Conservation (phyloP, 805 yeast species). For the Ogataea corticis region DNA sequence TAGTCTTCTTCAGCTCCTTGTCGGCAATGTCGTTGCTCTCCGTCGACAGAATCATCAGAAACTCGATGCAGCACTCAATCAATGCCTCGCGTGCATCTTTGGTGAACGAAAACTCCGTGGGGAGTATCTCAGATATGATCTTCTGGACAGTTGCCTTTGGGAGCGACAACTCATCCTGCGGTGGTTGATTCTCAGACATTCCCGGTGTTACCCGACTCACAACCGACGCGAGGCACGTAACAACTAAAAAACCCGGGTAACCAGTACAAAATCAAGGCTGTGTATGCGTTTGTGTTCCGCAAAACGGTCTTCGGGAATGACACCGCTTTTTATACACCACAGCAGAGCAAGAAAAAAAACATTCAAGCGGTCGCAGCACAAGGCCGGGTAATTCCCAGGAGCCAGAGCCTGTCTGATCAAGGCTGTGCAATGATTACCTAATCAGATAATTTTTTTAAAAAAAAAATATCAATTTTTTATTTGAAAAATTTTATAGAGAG, state of each 20-base stretch:
- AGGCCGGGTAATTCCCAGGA: not conserved
- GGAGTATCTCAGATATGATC: conserved; percentile 85
- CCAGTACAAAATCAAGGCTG: conserved; percentile 1
- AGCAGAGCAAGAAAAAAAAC: conserved; percentile 2
- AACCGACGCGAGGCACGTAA: conserved; percentile 2
- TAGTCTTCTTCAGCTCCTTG: conserved; percentile 92
- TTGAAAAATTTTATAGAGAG: conserved; percentile 13
- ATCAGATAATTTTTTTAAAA: not conserved
- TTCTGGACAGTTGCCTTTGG: conserved; percentile 90
- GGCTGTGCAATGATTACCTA: conserved; percentile 10
- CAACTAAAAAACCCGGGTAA: conserved; percentile 3
- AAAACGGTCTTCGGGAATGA: conserved; percentile 6
- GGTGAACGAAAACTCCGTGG: conserved; percentile 82
- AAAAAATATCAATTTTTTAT: too few species aligned
- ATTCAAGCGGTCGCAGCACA: not conserved
- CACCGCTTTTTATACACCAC: conserved; percentile 9
- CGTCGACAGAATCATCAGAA: conserved; percentile 90
- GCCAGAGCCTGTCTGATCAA: not conserved
- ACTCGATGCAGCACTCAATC: conserved; percentile 94
- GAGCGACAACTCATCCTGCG: conserved; percentile 37
- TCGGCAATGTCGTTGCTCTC: conserved; percentile 96
- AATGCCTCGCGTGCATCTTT: conserved; percentile 94
- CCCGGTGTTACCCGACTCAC: not conserved
- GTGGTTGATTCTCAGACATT: conserved; percentile 25
- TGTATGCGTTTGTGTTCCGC: not conserved